Evolutionary conservation across 2,329 filamentous ascomycete genomes (phyloP).

Genomic region (Calycina herbarum): DNA sequence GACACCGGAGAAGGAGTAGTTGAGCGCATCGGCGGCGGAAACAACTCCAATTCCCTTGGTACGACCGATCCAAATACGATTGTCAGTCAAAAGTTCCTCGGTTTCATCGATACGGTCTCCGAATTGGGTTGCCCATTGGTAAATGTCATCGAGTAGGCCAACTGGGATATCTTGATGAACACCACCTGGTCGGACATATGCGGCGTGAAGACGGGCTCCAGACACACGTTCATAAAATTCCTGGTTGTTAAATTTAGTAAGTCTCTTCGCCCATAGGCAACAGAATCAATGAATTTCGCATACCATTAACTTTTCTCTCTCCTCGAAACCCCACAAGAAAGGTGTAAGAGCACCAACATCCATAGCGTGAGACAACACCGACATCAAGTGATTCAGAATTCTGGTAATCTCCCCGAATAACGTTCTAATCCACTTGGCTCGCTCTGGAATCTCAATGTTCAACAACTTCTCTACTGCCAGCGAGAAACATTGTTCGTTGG

Average conservation of each 20-base stretch:
- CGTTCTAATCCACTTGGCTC: conserved; percentile 96
- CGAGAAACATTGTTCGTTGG: conserved; percentile 97
- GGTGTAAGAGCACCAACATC: conserved; percentile 97
- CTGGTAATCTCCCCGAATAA: conserved; percentile 94
- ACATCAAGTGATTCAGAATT: conserved; percentile 97
- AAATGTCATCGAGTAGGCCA: conserved; percentile 96
- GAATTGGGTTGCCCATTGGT: conserved; percentile 99
- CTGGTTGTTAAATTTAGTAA: conserved; percentile 48
- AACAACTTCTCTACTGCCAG: conserved; percentile 96
- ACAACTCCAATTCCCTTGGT: conserved; percentile 91
- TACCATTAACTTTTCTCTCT: conserved; percentile 99
- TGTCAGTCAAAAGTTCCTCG: conserved; percentile 97
- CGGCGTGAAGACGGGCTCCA: conserved; percentile 93
- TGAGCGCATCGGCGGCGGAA: conserved; percentile 87
- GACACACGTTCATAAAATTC: conserved; percentile 99
- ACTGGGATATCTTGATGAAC: conserved; percentile 94
- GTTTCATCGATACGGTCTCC: conserved; percentile 98
- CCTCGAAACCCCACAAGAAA: conserved; percentile 99
- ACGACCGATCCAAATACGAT: conserved; percentile 97
- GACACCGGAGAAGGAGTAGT: conserved; percentile 93
- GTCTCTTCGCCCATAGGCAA: conserved; percentile 19
- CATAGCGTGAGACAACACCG: conserved; percentile 95
- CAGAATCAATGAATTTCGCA: conserved; percentile 36
- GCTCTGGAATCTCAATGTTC: conserved; percentile 91
- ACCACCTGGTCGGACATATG: conserved; percentile 94